Evolutionary conservation across 1,139 yeast species (phyloP), one percentile per base, ranked within the genome.

Genomic region (Taiozyma sp.): DNA sequence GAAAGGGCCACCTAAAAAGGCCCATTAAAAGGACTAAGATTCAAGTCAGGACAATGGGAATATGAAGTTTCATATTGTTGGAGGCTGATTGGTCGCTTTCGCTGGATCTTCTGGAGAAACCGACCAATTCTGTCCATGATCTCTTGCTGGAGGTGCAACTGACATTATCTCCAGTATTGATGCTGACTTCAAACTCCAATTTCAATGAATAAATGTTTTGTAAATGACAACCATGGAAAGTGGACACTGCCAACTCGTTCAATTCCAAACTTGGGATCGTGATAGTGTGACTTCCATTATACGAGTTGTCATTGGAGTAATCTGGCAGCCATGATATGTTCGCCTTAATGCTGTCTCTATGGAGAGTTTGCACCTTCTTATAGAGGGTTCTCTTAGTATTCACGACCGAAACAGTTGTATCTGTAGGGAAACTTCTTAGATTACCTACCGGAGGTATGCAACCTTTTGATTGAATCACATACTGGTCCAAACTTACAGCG

Each of bases 211-310:
- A 58, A 36, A 58, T 40, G 47, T 59, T 57, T 27, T 59, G 62
- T 12, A 59, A 19, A 44, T 44, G 49, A 46, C 62, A 59, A 24
- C 54, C 48, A 45, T 59, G 62, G 51, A 59, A 59, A 0, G 61
- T 54, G 3, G 52, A 48, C 14, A 48, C 46, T 14, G 52, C 8
- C 3, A 52, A 30, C 3, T 44, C 48, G 23, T 50, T 50, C 19
- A 46, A 7, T 8, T 40, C 45, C 6, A 55, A 13, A 4, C 43
- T 12, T 16, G 61, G 60, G 8, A 58, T 45, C 4, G 51, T 39
- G 14, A 58, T 43, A 1, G 45, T 30, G 3, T 53, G 12, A 1
- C 46, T 50, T 22, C 47, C 47, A 16, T 42, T 48, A 32, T 50
- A 52, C 0, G 52, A 13, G 4, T 43, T 39, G 4, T 39, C 29